Evolutionary conservation across 2,329 filamentous ascomycete genomes (phyloP), one percentile per base, ranked within the genome.

Genomic region (Fusarium acutatum): DNA sequence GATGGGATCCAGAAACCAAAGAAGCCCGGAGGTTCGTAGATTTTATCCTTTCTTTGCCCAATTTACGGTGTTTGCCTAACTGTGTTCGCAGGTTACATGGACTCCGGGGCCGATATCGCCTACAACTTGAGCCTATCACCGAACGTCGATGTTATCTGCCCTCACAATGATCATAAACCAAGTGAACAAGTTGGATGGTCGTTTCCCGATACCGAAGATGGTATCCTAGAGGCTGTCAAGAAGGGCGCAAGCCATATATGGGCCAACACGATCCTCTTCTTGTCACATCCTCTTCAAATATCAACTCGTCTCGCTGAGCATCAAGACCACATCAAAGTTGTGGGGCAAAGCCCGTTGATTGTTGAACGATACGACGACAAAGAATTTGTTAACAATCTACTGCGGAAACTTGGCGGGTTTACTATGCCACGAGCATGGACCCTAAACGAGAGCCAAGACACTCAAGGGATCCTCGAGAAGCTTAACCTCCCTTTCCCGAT

Each of bases 281-380:
- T 81, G 1, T 80, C 81, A 0, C 86, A 88, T 74, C 85, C 86
- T 4, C 78, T 88, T 0, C 86, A 88, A 64, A 80, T 68, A 0
- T 86, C 85, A 0, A 24, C 72, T 3, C 68, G 60, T 5, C 72
- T 87, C 12, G 71, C 75, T 3, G 49, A 72, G 13, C 75, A 80
- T 46, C 75, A 80, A 12, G 72, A 81, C 13, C 44, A 68, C 1
- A 30, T 88, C 1, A 78, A 73, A 10, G 75, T 88, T 1, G 75
- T 88, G 9, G 85, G 86, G 6, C 86, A 88, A 60, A 83, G 85
- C 1, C 85, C 86, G 2, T 71, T 79, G 8, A 75, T 86, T 10
- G 85, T 87, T 1, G 84, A 88, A 57, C 78, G 80, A 8, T 88
- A 85, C 72, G 86, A 88, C 64, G 85, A 88, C 73, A 89, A 89